A percentile compares a stretch with the other conserved stretches of the same genome.
Conservation (phyloP, 179 eudicot species). For the Vitellaria paradoxa region DNA sequence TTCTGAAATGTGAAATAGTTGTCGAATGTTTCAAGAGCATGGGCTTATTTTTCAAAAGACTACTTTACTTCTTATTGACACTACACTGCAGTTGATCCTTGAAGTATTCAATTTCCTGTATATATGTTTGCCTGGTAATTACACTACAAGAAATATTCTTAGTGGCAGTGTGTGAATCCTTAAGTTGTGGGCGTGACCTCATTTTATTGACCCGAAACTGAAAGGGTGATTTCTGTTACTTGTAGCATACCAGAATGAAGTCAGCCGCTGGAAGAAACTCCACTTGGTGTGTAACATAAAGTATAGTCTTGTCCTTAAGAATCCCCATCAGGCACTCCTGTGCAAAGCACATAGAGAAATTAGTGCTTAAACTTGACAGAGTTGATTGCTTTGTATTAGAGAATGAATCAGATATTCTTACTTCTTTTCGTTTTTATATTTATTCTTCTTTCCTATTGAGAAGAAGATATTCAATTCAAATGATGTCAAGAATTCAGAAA, state of each 20-base stretch:
- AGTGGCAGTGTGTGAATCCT: background rate
- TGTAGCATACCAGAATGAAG: conserved; percentile 65
- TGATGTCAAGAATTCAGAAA: background rate
- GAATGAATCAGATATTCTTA: background rate
- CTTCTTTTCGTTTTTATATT: background rate
- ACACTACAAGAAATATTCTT: background rate
- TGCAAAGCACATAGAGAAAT: background rate
- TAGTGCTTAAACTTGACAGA: background rate
- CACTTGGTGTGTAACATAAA: conserved; percentile 90
- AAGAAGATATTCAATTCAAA: background rate
- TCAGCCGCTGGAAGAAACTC: conserved; percentile 98
- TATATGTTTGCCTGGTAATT: background rate
- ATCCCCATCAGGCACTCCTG: conserved; percentile 92
- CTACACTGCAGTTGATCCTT: background rate
- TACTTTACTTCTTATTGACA: background rate
- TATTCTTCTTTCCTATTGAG: background rate
- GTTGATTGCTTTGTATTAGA: background rate
- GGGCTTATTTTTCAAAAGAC: background rate
- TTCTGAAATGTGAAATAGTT: background rate
- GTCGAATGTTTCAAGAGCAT: background rate
- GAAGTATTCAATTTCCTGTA: background rate
- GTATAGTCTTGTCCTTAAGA: conserved; percentile 73
- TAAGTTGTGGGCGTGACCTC: background rate
- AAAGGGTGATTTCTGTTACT: background rate
- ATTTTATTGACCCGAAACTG: background rate